Percentiles rank a stretch among this genome's conserved stretches.
phyloP scores from a whole-genome alignment of 148 eudicot genomes.

The Tetragonia tetragonoides region DNA sequence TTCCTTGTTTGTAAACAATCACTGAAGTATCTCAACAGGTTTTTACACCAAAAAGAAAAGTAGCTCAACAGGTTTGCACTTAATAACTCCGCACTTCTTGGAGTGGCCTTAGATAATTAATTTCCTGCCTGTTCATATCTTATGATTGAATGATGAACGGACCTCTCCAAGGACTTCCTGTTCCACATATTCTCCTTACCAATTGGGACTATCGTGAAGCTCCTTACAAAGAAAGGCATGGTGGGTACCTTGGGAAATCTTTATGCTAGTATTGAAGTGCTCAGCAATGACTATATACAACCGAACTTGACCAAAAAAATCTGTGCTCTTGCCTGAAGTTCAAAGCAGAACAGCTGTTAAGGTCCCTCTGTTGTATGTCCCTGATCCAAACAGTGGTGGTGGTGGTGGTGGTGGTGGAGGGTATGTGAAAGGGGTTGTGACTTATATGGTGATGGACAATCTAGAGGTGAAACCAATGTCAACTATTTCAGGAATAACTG shows the following conservation, averaged over 20 bases:
- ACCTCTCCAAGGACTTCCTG: too few relatives aligned
- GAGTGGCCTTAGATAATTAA: too few relatives aligned
- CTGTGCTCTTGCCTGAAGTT: constrained; percentile 1
- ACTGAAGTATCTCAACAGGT: too few relatives aligned
- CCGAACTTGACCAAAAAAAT: constrained; percentile 7
- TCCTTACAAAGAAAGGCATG: constrained; percentile 1
- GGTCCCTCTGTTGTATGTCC: constrained; percentile 10
- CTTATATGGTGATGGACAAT: constrained; percentile 18
- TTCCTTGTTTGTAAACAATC: too few relatives aligned
- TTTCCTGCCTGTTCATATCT: too few relatives aligned
- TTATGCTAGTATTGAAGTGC: constrained; percentile 5
- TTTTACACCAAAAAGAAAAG: too few relatives aligned
- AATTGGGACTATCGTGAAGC: constrained; percentile 7
- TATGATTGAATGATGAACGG: too few relatives aligned
- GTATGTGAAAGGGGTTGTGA: constrained; percentile 21
- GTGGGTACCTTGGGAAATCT: constrained; percentile 23
- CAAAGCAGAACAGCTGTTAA: not conserved
- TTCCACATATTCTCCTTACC: constrained; percentile 27
- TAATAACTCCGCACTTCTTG: too few relatives aligned
- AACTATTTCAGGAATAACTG: not conserved
- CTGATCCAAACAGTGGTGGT: not conserved
- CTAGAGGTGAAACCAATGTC: constrained; percentile 24
- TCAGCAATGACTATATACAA: not conserved
- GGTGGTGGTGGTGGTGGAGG: not conserved
- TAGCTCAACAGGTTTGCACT: too few relatives aligned